phyloP scores from a whole-genome alignment of 2,329 filamentous ascomycete genomes.

The Trichoderma afroharzianum region DNA sequence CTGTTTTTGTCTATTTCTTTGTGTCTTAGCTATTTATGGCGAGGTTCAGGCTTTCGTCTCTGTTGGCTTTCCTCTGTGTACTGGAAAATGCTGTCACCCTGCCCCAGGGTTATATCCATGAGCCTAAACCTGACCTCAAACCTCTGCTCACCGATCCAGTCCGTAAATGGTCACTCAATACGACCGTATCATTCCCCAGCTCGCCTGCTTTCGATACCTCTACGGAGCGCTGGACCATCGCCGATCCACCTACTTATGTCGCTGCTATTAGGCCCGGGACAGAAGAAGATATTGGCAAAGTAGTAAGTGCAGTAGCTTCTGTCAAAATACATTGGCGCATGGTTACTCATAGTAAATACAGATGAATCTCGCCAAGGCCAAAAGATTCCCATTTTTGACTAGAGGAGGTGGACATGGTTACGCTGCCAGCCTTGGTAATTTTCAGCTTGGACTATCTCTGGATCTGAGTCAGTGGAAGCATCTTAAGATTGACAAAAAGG shows the following conservation, averaged over 20 bases:
- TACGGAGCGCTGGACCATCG: not conserved
- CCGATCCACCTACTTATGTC: not conserved
- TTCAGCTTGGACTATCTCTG: not conserved
- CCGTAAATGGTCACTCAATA: not conserved
- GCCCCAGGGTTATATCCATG: not conserved
- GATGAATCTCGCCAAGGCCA: not conserved
- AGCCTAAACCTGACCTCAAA: not conserved
- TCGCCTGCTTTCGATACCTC: not conserved
- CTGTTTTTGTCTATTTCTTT: not conserved
- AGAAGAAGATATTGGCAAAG: not conserved
- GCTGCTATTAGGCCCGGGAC: not conserved
- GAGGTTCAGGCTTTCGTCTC: not conserved
- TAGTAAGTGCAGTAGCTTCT: not conserved
- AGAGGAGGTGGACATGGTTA: slow-evolving; percentile 2
- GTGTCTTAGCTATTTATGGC: not conserved
- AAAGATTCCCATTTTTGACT: not conserved
- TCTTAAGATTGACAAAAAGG: not conserved
- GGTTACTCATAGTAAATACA: not conserved
- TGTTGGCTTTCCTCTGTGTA: not conserved
- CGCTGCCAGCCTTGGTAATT: not conserved
- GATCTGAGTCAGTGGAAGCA: slow-evolving; percentile 1
- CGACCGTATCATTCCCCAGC: not conserved
- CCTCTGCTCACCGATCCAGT: not conserved
- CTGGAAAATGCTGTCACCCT: not conserved
- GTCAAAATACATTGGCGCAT: too few relatives aligned